phyloP scores from a whole-genome alignment of 495 filamentous ascomycete genomes.

The Parathielavia hyrcaniae region DNA sequence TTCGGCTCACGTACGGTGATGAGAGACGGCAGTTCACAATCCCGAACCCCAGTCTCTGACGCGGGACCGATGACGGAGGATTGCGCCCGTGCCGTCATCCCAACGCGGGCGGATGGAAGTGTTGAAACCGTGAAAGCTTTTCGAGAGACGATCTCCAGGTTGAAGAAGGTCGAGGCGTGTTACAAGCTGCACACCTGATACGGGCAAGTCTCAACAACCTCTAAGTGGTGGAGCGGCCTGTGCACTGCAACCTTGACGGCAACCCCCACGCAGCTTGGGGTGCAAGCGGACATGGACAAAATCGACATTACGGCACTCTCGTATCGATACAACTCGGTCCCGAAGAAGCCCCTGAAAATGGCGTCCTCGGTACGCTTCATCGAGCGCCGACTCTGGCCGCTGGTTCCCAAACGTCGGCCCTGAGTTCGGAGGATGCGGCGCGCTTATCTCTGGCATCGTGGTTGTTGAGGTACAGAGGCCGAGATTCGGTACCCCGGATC shows the following conservation, averaged over 20 bases:
- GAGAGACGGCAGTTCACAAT: background rate
- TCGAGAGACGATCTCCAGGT: background rate
- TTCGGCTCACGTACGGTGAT: background rate
- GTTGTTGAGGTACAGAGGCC: background rate
- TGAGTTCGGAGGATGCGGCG: background rate
- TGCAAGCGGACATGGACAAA: background rate
- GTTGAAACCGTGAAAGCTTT: background rate
- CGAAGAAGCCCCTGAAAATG: conserved; percentile 12
- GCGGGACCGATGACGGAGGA: too few species aligned
- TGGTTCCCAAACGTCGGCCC: background rate
- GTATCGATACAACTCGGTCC: background rate
- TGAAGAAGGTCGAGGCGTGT: conserved; percentile 4
- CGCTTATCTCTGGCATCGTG: background rate
- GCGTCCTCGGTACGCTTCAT: conserved; percentile 14
- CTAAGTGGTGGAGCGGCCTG: too few species aligned
- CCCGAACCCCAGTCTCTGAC: background rate
- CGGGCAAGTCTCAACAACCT: background rate
- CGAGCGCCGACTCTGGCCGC: background rate
- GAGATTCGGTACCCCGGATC: conserved; percentile 18
- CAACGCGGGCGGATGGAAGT: background rate
- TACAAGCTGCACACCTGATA: conserved; percentile 4
- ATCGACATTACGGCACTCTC: background rate
- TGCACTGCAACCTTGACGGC: too few species aligned
- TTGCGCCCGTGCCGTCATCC: too few species aligned
- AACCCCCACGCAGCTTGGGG: conserved; percentile 3